Base-by-base conservation (phyloP, 192 early-diverging fungal genomes). In the Spizellomyces punctatus region DNA sequence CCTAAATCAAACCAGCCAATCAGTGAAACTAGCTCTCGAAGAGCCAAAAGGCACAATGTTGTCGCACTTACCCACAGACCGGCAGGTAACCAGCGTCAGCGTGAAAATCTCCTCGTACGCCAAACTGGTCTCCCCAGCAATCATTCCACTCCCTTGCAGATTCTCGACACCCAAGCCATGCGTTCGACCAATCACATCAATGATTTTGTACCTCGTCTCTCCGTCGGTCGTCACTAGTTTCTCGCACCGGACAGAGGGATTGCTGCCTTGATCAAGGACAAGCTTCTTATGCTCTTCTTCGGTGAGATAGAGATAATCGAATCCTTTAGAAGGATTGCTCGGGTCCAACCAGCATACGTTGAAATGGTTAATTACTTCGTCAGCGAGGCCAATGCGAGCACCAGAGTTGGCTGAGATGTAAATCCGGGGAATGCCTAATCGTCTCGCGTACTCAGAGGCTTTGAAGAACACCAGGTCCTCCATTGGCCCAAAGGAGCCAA, bases 51-150 rank as follows among this genome's bases (percentile, higher is more conserved):
- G 0, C 27, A 36, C 27, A 36, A 36, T 36, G 27, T 36, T 36
- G 27, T 36, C 27, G 27, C 27, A 36, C 27, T 36, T 36, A 36
- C 27, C 97, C 46, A 99, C 97, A 55, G 95, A 96, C 57, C 97
- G 91, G 78, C 96, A 98, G 1, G 97, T 97, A 44, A 99, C 97
- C 58, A 99, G 79, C 6, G 97, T 97, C 16, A 93, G 81, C 5
- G 97, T 99, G 77, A 99, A 99, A 75, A 98, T 98, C 65, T 99
- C 97, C 47, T 95, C 89, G 81, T 99, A 99, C 6, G 97, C 97
- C 63, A 89, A 88, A 46, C 93, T 91, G 12, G 97, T 98, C 58
- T 90, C 96, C 58, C 97, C 96, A 43, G 97, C 97, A 91, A 99
- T 99, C 89, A 95, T 86, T 59, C 95, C 97, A 21, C 91, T 93